Evolutionary conservation across 148 eudicot genomes (phyloP), one percentile per base, ranked within the genome.

Genomic region (Oxyria digyna): DNA sequence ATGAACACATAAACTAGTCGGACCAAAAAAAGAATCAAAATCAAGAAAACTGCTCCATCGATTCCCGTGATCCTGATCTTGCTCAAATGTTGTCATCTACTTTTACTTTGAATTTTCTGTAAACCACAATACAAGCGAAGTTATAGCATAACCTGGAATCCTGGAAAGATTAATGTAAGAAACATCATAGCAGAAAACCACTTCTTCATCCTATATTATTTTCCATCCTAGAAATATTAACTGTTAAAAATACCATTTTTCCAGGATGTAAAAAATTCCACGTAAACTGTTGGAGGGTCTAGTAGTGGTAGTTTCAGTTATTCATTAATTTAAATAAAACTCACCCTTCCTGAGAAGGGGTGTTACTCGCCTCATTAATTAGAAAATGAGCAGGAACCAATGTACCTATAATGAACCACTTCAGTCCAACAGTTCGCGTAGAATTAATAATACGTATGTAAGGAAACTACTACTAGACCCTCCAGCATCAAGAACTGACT

Each of bases 41-140:
- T 89, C 88, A 75, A 91, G 81, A 76, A 87, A 69, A 74, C 78
- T 46, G 71, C 86, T 85, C 96, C 96, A 87, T n/a, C 76, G 81
- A 38, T 74, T 77, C 73, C 77, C 78, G n/a, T 29, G 55, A 73
- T 89, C 97, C 62, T 85, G 80, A 73, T 89, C 94, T 62, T 83
- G 87, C 74, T 84, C 88, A 41, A 73, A 75, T 79, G 81, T 78
- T 17, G 75, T 69, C 83, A 83, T 72, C 75, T 69, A 50, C 78
- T 55, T 27, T 49, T 13, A 35, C 1, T 37, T 42, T 55, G 59
- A 14, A 52, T 67, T 50, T 57, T 64, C 73, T 69, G 74, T 42
- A 20, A 55, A 67, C 13, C 69, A 42, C 66, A 62, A 62, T 62
- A 62, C n/a, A 33, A 62, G 13, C 38, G 14, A 33, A 62, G n/a